Conservation (phyloP, 2,329 filamentous ascomycete species). For the Fusarium tjaetaba region DNA sequence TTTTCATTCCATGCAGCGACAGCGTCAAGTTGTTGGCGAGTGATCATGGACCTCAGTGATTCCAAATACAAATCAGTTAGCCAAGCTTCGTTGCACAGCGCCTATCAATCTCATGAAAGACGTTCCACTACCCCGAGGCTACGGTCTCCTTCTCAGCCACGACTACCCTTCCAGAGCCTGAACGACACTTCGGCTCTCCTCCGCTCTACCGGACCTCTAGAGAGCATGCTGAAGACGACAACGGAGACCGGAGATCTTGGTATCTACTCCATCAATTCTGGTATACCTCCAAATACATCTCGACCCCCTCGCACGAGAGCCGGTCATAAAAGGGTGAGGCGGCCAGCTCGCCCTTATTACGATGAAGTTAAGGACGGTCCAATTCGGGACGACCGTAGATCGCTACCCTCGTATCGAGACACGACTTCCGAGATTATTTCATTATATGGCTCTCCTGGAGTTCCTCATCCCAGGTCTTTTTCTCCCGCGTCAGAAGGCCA, state of each 20-base stretch:
- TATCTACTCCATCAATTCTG: constrained; percentile 62
- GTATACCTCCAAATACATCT: constrained; percentile 46
- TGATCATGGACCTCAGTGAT: constrained; percentile 45
- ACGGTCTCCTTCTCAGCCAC: constrained; percentile 42
- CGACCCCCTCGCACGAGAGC: constrained; percentile 44
- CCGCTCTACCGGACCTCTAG: constrained; percentile 63
- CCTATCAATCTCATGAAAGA: constrained; percentile 44
- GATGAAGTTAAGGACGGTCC: constrained; percentile 46
- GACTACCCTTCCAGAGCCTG: constrained; percentile 55
- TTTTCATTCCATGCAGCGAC: constrained; percentile 3
- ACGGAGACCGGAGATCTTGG: constrained; percentile 74
- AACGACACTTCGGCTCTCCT: constrained; percentile 56
- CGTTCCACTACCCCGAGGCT: constrained; percentile 23
- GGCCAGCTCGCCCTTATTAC: constrained; percentile 43
- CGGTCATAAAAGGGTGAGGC: constrained; percentile 44
- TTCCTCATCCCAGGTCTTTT: constrained; percentile 54
- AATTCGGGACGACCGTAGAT: constrained; percentile 54
- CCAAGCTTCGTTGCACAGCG: constrained; percentile 52
- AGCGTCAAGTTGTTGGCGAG: constrained; percentile 13
- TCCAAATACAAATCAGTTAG: constrained; percentile 51
- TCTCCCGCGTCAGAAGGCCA: constrained; percentile 56
- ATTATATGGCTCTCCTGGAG: constrained; percentile 63
- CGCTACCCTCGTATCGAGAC: constrained; percentile 61
- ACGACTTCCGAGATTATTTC: constrained; percentile 65
- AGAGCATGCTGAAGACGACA: constrained; percentile 72